These are phyloP conservation scores for Globisporangium nagaii DNA, from an alignment of 352 stramenopile species.

Conservation along the genomic window DNA sequence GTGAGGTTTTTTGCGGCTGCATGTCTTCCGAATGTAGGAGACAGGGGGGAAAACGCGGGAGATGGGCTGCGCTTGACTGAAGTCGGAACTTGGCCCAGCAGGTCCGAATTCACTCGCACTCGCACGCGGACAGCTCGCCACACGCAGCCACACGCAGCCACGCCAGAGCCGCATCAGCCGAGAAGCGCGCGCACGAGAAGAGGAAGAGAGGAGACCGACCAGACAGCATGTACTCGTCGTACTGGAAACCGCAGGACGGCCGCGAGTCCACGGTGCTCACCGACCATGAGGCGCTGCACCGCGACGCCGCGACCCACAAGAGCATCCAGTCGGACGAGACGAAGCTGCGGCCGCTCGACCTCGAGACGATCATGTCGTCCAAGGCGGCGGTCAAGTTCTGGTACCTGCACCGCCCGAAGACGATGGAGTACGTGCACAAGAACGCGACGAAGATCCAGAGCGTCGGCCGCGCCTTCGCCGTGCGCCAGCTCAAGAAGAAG, in stretches of 20 bases:
- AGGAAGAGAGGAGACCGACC: not conserved
- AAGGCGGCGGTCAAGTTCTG: slow-evolving; percentile 88
- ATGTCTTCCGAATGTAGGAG: slow-evolving; percentile 1
- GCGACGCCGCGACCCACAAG: slow-evolving; percentile 72
- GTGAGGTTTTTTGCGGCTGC: not conserved
- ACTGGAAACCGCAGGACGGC: slow-evolving; percentile 70
- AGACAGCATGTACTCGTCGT: slow-evolving; percentile 79
- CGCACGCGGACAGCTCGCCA: not conserved
- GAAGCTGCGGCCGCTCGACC: slow-evolving; percentile 67
- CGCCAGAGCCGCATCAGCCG: too few species aligned
- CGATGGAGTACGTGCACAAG: slow-evolving; percentile 87
- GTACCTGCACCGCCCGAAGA: slow-evolving; percentile 86
- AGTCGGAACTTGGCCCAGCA: not conserved
- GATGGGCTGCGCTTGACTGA: not conserved
- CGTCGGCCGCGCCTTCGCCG: slow-evolving; percentile 68
- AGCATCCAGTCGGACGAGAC: slow-evolving; percentile 78
- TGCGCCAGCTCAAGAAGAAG: slow-evolving; percentile 65
- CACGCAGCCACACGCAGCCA: not conserved
- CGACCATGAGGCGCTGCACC: slow-evolving; percentile 80
- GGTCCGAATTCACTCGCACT: not conserved
- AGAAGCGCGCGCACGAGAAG: not conserved
- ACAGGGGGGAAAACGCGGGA: not conserved
- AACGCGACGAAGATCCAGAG: slow-evolving; percentile 86
- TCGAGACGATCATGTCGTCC: slow-evolving; percentile 85
- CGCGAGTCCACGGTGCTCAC: slow-evolving; percentile 70